Evolutionary conservation across 2,329 filamentous ascomycete genomes (phyloP).

Genomic region (Plenodomus biglobosus): DNA sequence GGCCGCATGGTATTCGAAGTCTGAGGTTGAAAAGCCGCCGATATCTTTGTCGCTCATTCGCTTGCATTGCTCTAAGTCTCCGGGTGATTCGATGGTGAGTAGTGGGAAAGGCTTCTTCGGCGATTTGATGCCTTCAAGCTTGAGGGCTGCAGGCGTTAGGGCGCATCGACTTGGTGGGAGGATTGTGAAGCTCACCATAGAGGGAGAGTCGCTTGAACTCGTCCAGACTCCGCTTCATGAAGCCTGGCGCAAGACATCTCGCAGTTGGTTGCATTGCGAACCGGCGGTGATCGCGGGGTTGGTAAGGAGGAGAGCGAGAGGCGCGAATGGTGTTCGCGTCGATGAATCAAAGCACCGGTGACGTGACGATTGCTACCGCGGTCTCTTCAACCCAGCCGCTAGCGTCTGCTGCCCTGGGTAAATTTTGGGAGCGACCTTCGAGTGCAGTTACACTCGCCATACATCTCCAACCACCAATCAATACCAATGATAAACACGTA

Average conservation of each 20-base stretch:
- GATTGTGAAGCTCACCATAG: constrained; percentile 49
- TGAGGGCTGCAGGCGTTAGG: constrained; percentile 57
- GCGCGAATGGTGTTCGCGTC: constrained; percentile 10
- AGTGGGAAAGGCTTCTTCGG: constrained; percentile 66
- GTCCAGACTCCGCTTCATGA: constrained; percentile 60
- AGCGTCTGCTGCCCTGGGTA: constrained; percentile 15
- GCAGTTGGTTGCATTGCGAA: constrained; percentile 43
- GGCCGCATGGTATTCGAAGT: constrained; percentile 64
- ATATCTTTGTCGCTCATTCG: constrained; percentile 85
- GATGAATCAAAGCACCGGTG: constrained; percentile 13
- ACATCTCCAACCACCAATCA: constrained; percentile 2
- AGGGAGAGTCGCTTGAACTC: constrained; percentile 60
- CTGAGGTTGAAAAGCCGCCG: constrained; percentile 77
- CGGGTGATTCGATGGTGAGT: constrained; percentile 60
- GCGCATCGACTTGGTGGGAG: constrained; percentile 25
- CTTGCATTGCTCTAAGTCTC: constrained; percentile 58
- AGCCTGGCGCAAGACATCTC: constrained; percentile 49
- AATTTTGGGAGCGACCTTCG: constrained; percentile 16
- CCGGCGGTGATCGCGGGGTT: not conserved
- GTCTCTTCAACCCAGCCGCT: constrained; percentile 16
- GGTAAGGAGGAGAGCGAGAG: not conserved
- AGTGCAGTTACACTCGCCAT: constrained; percentile 5
- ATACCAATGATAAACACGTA: constrained; percentile 4
- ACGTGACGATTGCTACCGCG: constrained; percentile 15
- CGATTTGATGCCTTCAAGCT: constrained; percentile 67